Evolutionary conservation across 768 basidiomycete genomes (phyloP).

Genomic region (Lactarius evosmus): DNA sequence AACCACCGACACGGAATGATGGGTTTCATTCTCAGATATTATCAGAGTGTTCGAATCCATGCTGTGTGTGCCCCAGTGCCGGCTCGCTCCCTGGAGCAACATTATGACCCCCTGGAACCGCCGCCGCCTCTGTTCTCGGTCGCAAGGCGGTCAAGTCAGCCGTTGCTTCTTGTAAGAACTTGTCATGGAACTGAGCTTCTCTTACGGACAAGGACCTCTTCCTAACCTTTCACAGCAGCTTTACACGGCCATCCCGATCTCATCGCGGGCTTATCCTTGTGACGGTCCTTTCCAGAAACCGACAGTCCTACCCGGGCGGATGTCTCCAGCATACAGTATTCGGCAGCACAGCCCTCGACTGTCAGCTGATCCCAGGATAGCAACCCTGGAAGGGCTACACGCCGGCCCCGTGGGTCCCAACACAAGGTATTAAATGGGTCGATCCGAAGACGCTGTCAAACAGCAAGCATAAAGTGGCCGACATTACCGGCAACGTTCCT

Average conservation of each 20-base stretch:
- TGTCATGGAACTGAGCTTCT: conserved; percentile 10
- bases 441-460: conserved; percentile 62
- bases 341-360: not conserved
- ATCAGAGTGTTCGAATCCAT: not conserved
- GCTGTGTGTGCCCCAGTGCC: not conserved
- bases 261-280: not conserved
- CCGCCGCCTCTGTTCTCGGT: not conserved
- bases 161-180: not conserved
- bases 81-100: not conserved
- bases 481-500: conserved; percentile 62
- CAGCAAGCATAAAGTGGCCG: conserved; percentile 48
- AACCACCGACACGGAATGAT: not conserved
- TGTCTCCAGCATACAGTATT: not conserved
- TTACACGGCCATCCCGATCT: not conserved
- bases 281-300: not conserved
- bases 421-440: conserved; percentile 44
- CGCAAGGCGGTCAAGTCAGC: conserved; percentile 1
- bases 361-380: not conserved
- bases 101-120: not conserved
- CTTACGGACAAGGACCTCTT: not conserved
- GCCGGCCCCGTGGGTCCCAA: not conserved
- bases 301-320: not conserved
- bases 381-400: not conserved
- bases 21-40: not conserved
- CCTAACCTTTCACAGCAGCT: conserved; percentile 4